Evolutionary conservation across 257 asterid genomes (phyloP), one percentile per base, ranked within the genome.

Genomic region (Apocynum venetum): DNA sequence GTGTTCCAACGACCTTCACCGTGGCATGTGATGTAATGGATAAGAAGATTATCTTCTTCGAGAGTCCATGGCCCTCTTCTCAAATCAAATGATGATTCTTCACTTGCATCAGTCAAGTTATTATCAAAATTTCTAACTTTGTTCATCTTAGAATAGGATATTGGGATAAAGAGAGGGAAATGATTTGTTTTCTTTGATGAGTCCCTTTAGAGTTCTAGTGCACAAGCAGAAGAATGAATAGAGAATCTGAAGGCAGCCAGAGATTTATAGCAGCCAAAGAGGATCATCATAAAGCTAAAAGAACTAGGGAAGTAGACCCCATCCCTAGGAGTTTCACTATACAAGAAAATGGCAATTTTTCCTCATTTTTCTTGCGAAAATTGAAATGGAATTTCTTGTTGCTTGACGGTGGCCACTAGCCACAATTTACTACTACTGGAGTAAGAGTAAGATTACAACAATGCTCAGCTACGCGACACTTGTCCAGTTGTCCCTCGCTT

Each of bases 11-110:
- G 89, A 53, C 98, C 97, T 92, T 92, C 98, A 1, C 96, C 93
- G 74, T 90, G 89, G 70, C 76, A 79, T 57, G 86, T 72, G 41
- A 92, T 85, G 60, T 81, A 88, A 11, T 85, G 88, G 76, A 84
- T 87, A 40, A 93, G 96, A 77, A 93, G 93, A 67, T 88, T 87
- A 80, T 93, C 98, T 88, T 93, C 98, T 35, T 93, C 98, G 56
- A 82, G 86, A 13, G 96, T 90, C 98, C 98, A 93, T 79, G 97
- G 96, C 64, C 98, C 98, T 86, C 87, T 92, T 82, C 98, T 86
- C 9, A 90, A 71, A 82, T 88, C 92, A 82, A 46, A 51, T 35
- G 65, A 5, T 1, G 76, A 53, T 66, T 67, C 68, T 75, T 83
- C 89, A 80, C 72, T 75, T 51, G 76, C 77, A 41, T 53, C 51